A percentile compares a stretch with the other conserved stretches of the same genome.
phyloP scores from a whole-genome alignment of 345 rosid genomes.

The Excoecaria agallocha region DNA sequence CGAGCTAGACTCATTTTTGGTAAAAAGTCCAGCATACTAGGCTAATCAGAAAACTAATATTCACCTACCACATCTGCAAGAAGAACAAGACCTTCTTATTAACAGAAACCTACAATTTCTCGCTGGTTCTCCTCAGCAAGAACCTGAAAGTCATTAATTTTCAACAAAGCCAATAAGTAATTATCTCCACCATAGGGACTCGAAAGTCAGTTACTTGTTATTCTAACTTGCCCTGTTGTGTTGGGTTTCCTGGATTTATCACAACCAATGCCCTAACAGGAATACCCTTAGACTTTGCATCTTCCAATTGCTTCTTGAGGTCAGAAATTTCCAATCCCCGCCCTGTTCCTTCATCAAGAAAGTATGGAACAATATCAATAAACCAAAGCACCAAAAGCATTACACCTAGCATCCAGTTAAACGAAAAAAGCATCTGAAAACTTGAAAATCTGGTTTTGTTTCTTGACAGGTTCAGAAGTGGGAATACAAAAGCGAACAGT shows the following conservation, averaged over 20 bases:
- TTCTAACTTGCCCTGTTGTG: slow-evolving; percentile 76
- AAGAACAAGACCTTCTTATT: slow-evolving; percentile 85
- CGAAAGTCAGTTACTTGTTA: slow-evolving; percentile 13
- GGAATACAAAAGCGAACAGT: too few species aligned
- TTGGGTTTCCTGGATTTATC: slow-evolving; percentile 96
- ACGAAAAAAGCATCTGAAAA: too few species aligned
- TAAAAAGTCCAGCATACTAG: not conserved
- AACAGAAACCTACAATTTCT: slow-evolving; percentile 78
- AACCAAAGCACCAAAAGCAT: too few species aligned
- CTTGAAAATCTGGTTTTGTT: too few species aligned
- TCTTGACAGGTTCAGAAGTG: too few species aligned
- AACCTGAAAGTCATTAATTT: slow-evolving; percentile 44
- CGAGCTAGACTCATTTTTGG: too few species aligned
- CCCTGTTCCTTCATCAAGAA: slow-evolving; percentile 86
- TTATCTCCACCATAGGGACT: too few species aligned
- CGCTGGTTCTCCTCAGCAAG: slow-evolving; percentile 84
- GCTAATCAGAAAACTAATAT: not conserved
- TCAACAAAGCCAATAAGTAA: not conserved
- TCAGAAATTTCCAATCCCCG: slow-evolving; percentile 91
- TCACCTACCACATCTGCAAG: slow-evolving; percentile 77
- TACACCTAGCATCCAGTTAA: too few species aligned
- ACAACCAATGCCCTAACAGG: slow-evolving; percentile 85
- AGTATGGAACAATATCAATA: slow-evolving; percentile 97
- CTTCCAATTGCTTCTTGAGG: slow-evolving; percentile 77
- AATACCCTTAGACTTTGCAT: slow-evolving; percentile 71